Evolutionary conservation across 2,329 filamentous ascomycete species (phyloP), one percentile per base, ranked within the genome.

Genomic region (Aspergillus thermomutatus): DNA sequence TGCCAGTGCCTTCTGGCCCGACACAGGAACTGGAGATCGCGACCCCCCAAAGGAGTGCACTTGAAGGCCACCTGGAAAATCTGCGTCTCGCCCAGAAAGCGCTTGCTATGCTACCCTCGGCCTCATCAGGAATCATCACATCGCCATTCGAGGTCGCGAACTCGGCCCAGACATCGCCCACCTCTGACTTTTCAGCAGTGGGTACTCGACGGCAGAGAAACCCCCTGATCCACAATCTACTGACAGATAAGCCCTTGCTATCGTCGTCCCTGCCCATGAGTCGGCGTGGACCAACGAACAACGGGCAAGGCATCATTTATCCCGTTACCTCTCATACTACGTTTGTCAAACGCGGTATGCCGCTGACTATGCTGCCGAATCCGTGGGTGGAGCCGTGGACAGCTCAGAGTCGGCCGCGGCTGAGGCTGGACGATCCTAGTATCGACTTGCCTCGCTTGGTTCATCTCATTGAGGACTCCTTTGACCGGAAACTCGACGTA

Each of bases 241-340:
- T 99, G 9, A 99, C 94, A 1, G 94, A 99, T 75, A 95, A 96
- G 68, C 93, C 94, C 0, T 84, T 92, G 14, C 89, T 92, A 62
- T 97, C 94, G 1, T 94, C 94, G 1, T 99, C 94, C 0, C 80
- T 99, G 0, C 94, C 94, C 0, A 81, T 87, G 6, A 84, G 87
- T 43, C 83, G 90, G 50, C 82, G 91, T 31, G 68, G 71, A 1
- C 59, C 64, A n/a, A 65, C 66, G 26, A 62, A 77, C 72, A 55
- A 60, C 19, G 57, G 59, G 27, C 56, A 53, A 8, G 66, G 70
- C 17, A 66, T 73, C 19, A 61, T 71, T 19, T 68, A 69, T 52
- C 68, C 69, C 11, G 66, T 78, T 0, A 78, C 79, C 4, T 75
- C 79, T 51, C 77, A 84, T 26, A 89, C 92, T 0, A 97, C 94